Base-by-base conservation (phyloP, 176 grass and related monocot species). In the Thalia dealbata region DNA sequence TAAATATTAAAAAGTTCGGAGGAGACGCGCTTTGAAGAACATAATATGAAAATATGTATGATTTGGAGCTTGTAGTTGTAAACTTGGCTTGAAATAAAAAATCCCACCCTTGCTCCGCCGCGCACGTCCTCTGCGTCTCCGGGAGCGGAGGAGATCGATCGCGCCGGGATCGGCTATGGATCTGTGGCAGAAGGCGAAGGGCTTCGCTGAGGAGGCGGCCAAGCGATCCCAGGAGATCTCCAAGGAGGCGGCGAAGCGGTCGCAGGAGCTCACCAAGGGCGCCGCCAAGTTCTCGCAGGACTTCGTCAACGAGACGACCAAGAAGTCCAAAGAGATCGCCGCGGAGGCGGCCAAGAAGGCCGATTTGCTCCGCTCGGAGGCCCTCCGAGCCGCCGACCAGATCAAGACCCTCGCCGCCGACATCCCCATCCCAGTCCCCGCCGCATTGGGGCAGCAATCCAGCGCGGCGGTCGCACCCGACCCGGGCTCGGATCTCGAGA, bases 311-410 rank as follows among this genome's bases (percentile, higher is more conserved):
- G 95, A 99, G 83, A 90, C 95, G 30, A 80, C 90, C 46, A 86
- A 85, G 81, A 99, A 88, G 71, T 99, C 95, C 30, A 81, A 74
- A 67, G 95, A 99, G 79, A 76, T 99, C 45, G 95, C 95, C 3
- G 90, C 81, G 11, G 95, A 99, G 85, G 95, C 95, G 10, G 83
- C 90, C 12, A 99, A 99, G 95, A 87, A 91, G 68, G 95, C 95
- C 12, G 95, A 99, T 71, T 70, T 99, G 68, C 73, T 99, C 66
- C 67, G 77, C 30, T 26, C 67, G 13, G 77, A 79, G 77, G 77
- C 77, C 38, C 22, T 79, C 54, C 29, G 77, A 7, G 77, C 77
- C 9, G 95, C 95, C 2, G 90, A 88, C 28, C 95, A 99, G 85
- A 91, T 99, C 90, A 99, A 81, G 83, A 87, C 86, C 52, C 83